These are phyloP conservation scores for Carpinus fangiana DNA, from an alignment of 306 rosid genomes.

Conservation along the genomic window DNA sequence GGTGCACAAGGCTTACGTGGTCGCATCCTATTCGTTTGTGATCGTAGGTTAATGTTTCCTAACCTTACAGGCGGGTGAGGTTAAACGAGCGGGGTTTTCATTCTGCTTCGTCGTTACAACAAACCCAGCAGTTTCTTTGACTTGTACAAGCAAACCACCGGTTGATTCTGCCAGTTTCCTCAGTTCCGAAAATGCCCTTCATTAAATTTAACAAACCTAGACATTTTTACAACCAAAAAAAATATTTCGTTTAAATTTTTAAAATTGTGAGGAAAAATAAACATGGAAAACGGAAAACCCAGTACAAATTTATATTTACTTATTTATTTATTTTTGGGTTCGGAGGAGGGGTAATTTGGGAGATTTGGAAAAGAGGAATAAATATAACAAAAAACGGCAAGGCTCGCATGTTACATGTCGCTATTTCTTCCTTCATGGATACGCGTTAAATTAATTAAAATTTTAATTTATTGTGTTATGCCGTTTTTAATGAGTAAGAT, in stretches of 20 bases:
- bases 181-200: constrained; percentile 40
- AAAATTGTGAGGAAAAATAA: not conserved
- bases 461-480: constrained; percentile 32
- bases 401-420: constrained; percentile 56
- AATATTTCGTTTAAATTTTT: not conserved
- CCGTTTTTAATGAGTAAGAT: constrained; percentile 30
- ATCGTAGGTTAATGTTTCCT: constrained; percentile 8
- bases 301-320: not conserved
- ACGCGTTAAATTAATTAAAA: constrained; percentile 36
- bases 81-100: constrained; percentile 20
- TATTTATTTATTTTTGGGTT: not conserved
- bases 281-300: not conserved
- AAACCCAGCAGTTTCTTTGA: constrained; percentile 72
- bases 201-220: not conserved
- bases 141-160: constrained; percentile 57
- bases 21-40: constrained; percentile 14
- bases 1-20: constrained; percentile 27
- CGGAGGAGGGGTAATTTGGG: constrained; percentile 37
- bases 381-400: constrained; percentile 56
- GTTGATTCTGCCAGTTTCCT: constrained; percentile 43
- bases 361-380: constrained; percentile 34
- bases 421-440: constrained; percentile 47
- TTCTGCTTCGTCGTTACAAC: constrained; percentile 62
- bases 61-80: constrained; percentile 34
- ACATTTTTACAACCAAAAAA: not conserved